Evolutionary conservation across 2,329 filamentous ascomycete genomes (phyloP), one percentile per base, ranked within the genome.

Genomic region (Xylaria sp.): DNA sequence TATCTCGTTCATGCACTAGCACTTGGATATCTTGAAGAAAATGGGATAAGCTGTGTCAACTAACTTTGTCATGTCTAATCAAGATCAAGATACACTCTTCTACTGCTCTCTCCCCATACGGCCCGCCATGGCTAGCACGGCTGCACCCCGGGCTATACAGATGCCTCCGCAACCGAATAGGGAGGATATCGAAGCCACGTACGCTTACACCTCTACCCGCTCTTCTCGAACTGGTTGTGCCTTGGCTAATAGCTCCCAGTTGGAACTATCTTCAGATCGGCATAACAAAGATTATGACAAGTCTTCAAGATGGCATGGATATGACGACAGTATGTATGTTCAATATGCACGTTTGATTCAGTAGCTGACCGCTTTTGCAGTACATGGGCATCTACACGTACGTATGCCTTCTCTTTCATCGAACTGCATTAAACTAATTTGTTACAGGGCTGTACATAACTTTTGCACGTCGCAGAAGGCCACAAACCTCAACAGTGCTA

Each of bases 401-500:
- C 74, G 91, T 93, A 79, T 74, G 82, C 80, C 65, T 47, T 37
- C 37, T 21, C 27, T 18, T 23, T 44, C 10, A 18, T 35, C 2
- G 23, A 48, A 1, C 53, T 54, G 25, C 23, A 51, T 62, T 62
- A 50, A 66, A 63, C 82, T 88, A 73, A 88, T 77, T 23, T 54
- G 54, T 59, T 59, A 64, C 79, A 94, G 87, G 62, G 94, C 94
- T 69, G 96, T 99, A 59, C 96, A 99, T 84, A 98, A 99, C 84
- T 99, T 99, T 82, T 99, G 96, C 81, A 99, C 96, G 65, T 97
- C 96, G 27, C 96, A 98, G 81, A 98, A 98, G 80, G 93, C 93
- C 0, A 90, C 94, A 53, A 87, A 88, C n/a, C 85, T 88, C 61
- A 82, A 81, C 16, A 70, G 47, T 10, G 64, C 80, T 32, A 78